Conservation (phyloP, 1,284 basidiomycete genomes). For the Rhodotorula glutinis region DNA sequence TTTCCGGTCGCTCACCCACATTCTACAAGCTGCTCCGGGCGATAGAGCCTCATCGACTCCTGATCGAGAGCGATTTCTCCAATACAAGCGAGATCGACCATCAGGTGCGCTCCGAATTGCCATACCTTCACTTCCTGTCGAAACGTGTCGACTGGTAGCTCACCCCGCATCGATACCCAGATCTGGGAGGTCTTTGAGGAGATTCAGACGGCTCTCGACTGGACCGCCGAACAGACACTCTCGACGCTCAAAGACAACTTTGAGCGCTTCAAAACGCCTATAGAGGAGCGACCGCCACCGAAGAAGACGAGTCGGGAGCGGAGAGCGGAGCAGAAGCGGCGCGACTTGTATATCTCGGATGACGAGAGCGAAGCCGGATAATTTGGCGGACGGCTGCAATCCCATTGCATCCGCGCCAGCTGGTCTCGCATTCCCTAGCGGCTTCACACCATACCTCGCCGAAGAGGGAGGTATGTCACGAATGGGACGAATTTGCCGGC, state of each 20-base stretch:
- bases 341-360: constrained; percentile 24
- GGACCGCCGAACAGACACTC: constrained; percentile 35
- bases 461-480: background rate
- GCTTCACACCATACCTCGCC: background rate
- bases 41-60: constrained; percentile 61
- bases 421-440: too few relatives aligned
- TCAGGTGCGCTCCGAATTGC: constrained; percentile 15
- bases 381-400: too few relatives aligned
- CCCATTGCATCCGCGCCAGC: too few relatives aligned
- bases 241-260: constrained; percentile 49
- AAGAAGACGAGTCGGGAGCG: constrained; percentile 7
- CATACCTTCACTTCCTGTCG: too few relatives aligned
- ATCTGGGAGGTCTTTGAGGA: constrained; percentile 36
- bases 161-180: too few relatives aligned
- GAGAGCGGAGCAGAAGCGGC: constrained; percentile 12
- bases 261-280: constrained; percentile 46
- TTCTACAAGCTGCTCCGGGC: constrained; percentile 60
- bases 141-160: too few relatives aligned
- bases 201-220: constrained; percentile 35
- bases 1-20: constrained; percentile 65
- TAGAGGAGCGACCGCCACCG: constrained; percentile 7
- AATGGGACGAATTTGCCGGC: too few relatives aligned
- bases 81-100: constrained; percentile 23
- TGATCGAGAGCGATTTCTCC: constrained; percentile 68
- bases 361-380: constrained; percentile 6